Conservation (phyloP, 2,329 filamentous ascomycete species). For the Neofusicoccum sp. region DNA sequence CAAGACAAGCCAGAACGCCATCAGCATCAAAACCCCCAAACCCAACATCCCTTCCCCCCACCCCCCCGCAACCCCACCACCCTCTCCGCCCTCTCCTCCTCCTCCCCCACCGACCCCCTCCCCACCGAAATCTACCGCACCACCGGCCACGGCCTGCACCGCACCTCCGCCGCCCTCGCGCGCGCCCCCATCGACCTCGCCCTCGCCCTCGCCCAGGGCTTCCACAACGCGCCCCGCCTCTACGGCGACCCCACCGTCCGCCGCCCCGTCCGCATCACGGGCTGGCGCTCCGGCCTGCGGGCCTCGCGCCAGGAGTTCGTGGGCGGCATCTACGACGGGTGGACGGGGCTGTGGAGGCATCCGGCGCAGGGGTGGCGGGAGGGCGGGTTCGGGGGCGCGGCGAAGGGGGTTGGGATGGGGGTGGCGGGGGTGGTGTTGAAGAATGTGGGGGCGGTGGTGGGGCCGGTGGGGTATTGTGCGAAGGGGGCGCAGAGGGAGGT, state of each 20-base stretch:
- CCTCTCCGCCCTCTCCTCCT: slow-evolving; percentile 28
- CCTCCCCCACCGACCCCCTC: slow-evolving; percentile 26
- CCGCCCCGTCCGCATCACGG: slow-evolving; percentile 61
- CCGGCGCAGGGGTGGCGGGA: slow-evolving; percentile 58
- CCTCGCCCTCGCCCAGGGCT: slow-evolving; percentile 64
- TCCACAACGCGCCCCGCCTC: slow-evolving; percentile 67
- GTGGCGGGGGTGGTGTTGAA: slow-evolving; percentile 64
- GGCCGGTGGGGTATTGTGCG: slow-evolving; percentile 61
- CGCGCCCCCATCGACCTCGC: slow-evolving; percentile 61
- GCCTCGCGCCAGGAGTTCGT: slow-evolving; percentile 62
- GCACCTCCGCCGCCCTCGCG: slow-evolving; percentile 52
- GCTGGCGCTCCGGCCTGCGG: slow-evolving; percentile 59
- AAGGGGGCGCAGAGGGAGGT: slow-evolving; percentile 63
- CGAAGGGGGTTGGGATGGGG: slow-evolving; percentile 58
- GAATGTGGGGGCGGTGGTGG: slow-evolving; percentile 60
- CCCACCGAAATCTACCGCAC: slow-evolving; percentile 45
- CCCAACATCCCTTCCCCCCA: slow-evolving; percentile 2
- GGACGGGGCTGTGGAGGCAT: slow-evolving; percentile 61
- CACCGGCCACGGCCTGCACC: slow-evolving; percentile 52
- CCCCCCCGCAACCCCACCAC: slow-evolving; percentile 25
- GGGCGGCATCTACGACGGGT: slow-evolving; percentile 64
- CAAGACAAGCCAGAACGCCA: background rate
- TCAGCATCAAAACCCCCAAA: slow-evolving; percentile 19
- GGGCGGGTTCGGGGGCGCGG: slow-evolving; percentile 55
- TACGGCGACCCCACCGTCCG: slow-evolving; percentile 71